These are phyloP conservation scores for Pseudomonodictys pantanalensis DNA, from an alignment of 495 filamentous ascomycete genomes.

Conservation along the genomic window DNA sequence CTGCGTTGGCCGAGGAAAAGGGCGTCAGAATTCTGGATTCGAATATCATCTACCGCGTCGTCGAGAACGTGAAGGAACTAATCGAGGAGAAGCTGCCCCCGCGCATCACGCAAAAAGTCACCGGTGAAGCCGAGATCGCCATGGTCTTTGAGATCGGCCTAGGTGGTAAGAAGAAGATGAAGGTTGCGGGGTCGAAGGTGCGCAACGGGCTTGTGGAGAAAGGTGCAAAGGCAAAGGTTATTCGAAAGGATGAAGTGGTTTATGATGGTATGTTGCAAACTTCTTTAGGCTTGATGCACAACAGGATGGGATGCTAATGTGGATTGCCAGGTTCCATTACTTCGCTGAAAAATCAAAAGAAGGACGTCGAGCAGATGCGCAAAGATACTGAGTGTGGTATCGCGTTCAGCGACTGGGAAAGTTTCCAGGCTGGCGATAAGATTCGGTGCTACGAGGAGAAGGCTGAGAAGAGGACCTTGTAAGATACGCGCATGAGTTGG, in stretches of 20 bases:
- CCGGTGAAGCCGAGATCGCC: slow-evolving; percentile 84
- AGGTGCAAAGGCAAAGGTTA: slow-evolving; percentile 63
- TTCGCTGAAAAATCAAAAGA: slow-evolving; percentile 87
- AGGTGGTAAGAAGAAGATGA: slow-evolving; percentile 62
- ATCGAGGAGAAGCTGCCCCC: slow-evolving; percentile 68
- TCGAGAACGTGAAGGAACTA: slow-evolving; percentile 72
- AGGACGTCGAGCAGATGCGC: slow-evolving; percentile 80
- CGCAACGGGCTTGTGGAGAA: slow-evolving; percentile 70
- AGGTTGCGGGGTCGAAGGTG: slow-evolving; percentile 85
- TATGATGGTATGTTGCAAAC: slow-evolving; percentile 67
- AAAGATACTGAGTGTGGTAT: slow-evolving; percentile 94
- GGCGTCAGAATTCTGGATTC: slow-evolving; percentile 78
- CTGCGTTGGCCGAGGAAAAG: slow-evolving; percentile 61
- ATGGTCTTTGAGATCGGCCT: slow-evolving; percentile 80
- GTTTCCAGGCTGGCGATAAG: slow-evolving; percentile 75
- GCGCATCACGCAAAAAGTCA: slow-evolving; percentile 60
- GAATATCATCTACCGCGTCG: slow-evolving; percentile 88
- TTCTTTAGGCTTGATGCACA: slow-evolving; percentile 3
- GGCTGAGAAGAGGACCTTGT: slow-evolving; percentile 66
- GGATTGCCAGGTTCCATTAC: slow-evolving; percentile 60
- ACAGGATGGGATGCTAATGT: slow-evolving; percentile 23
- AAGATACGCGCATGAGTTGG: slow-evolving; percentile 25
- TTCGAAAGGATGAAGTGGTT: slow-evolving; percentile 64
- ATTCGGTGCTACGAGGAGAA: slow-evolving; percentile 84
- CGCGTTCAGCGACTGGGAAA: slow-evolving; percentile 73